Base-by-base conservation (phyloP, 1,284 basidiomycete genomes). In the Ceratobasidium sp. region DNA sequence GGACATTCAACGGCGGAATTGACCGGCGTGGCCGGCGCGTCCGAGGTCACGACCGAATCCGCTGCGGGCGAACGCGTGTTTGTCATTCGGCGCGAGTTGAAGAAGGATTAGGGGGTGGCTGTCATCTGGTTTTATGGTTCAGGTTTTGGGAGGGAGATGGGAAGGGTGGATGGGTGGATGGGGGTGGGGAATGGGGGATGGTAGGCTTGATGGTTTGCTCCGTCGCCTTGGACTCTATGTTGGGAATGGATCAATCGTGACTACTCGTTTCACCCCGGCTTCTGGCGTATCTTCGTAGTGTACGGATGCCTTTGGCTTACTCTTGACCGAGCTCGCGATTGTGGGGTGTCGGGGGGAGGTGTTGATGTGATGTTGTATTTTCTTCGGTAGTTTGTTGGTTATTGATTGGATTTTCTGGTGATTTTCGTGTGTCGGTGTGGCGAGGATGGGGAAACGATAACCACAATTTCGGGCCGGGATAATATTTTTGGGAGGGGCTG, bases 71-170 rank as follows among this genome's bases (percentile, higher is more conserved):
- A 94, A 85, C 90, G 93, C 70, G 86, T 94, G 73, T 95, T 94
- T 83, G 88, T 94, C 33, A 87, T 95, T 80, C 87, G 90, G 82
- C 87, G 91, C 84, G 92, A 93, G 70, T 85, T 95, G 83, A 95
- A 95, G 90, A 91, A 90, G 84, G 91, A 91, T 83, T 91, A 61
- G 28, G 44, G 12, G n/a, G 63, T 13, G 33, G 63, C 42, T 42
- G 13, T 23, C 39, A 18, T 33, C n/a, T 49, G 66, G 51, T 46
- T 46, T n/a, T 13, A 23, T 66, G 7, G 28, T 66, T 23, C 23
- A 42, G 42, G 60, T 10, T 6, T 7, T 20, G 33, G 39, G 39
- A 53, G 23, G 42, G n/a, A 23, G n/a, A 15, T 66, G 44, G 44
- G 49, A 13, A 26, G 66, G 13, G 5, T 64, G 20, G 39, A 44